These are phyloP conservation scores for Mycena citricolor DNA, from an alignment of 1,284 basidiomycete species.

Conservation along the genomic window DNA sequence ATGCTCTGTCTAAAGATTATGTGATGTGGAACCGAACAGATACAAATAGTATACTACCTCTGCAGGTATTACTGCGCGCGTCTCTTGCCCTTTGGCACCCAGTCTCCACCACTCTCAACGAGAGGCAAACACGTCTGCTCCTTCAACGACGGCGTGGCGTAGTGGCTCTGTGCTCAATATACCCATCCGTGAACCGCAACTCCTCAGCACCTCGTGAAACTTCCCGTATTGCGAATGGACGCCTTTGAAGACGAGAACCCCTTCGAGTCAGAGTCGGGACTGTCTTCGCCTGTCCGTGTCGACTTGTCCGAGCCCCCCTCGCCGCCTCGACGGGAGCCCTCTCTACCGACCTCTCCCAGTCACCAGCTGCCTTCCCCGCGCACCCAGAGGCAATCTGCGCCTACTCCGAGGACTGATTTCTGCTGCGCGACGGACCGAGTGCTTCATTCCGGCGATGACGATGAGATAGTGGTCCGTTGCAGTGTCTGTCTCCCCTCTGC, in stretches of 20 bases:
- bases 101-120: too few relatives aligned
- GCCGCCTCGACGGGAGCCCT: conserved; percentile 44
- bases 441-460: conserved; percentile 77
- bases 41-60: conserved; percentile 7
- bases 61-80: conserved; percentile 7
- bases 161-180: neutral
- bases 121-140: too few relatives aligned
- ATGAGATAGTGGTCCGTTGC: conserved; percentile 68
- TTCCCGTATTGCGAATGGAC: conserved; percentile 46
- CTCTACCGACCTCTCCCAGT: conserved; percentile 42
- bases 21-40: too few relatives aligned
- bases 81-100: too few relatives aligned
- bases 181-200: neutral
- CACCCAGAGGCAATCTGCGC: conserved; percentile 50
- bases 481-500: conserved; percentile 4
- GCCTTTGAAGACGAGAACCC: conserved; percentile 78
- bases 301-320: conserved; percentile 66
- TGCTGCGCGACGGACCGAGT: conserved; percentile 73
- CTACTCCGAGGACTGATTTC: conserved; percentile 64
- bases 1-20: too few relatives aligned
- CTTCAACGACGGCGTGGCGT: too few relatives aligned
- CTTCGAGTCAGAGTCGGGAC: conserved; percentile 63
- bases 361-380: conserved; percentile 55
- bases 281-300: conserved; percentile 60
- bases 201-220: neutral